A percentile compares a stretch with the other conserved stretches of the same genome.
Conservation (phyloP, 192 early-diverging fungal species). For the Fimicolochytrium jonesii region DNA sequence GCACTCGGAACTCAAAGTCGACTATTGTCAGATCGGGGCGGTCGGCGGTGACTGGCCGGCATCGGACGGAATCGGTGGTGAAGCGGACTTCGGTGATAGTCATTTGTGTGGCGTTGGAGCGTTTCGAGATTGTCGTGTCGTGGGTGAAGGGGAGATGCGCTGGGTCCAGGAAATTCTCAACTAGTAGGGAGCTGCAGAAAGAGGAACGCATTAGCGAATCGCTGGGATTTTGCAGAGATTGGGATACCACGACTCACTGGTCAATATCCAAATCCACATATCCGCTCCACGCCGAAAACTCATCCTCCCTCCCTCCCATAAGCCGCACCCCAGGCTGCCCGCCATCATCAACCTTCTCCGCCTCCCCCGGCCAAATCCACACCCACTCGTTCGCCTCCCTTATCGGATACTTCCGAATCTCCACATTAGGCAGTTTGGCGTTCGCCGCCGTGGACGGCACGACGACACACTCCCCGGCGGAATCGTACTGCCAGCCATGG, state of each 20-base stretch:
- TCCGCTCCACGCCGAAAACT: conserved; percentile 18
- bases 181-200: conserved; percentile 24
- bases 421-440: conserved; percentile 20
- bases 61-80: conserved; percentile 13
- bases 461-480: conserved; percentile 16
- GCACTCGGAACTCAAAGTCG: conserved; percentile 16
- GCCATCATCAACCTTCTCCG: conserved; percentile 2
- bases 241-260: too few relatives aligned
- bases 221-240: too few relatives aligned
- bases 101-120: conserved; percentile 25
- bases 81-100: conserved; percentile 17
- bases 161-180: conserved; percentile 42
- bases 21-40: conserved; percentile 14
- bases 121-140: conserved; percentile 32
- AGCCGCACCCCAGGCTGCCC: conserved; percentile 18
- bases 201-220: too few relatives aligned
- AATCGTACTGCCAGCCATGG: conserved; percentile 41
- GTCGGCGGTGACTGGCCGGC: conserved; percentile 7
- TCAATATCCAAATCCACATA: conserved; percentile 40
- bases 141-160: conserved; percentile 41
- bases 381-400: conserved; percentile 25
- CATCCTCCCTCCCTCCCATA: neutral
- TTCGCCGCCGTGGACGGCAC: conserved; percentile 36
- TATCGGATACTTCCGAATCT: conserved; percentile 23
- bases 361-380: conserved; percentile 37